Percentiles rank a stretch among this genome's conserved stretches.
phyloP scores from a whole-genome alignment of 1,139 yeast species.

The Pneumocystis canis region DNA sequence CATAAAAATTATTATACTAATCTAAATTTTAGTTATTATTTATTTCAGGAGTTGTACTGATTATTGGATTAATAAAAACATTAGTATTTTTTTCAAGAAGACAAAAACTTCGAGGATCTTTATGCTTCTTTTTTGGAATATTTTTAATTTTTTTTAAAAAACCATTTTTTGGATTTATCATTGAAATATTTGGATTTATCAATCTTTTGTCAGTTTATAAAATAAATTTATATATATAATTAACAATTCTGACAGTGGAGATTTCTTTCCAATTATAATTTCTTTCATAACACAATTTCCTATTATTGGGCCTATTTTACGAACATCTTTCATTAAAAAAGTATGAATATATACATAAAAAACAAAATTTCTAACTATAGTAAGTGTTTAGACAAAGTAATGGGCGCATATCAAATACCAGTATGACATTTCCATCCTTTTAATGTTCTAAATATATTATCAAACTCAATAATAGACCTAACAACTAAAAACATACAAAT shows the following conservation, averaged over 20 bases:
- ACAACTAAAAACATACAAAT: not conserved
- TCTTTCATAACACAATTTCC: slow-evolving; percentile 82
- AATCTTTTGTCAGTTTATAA: slow-evolving; percentile 39
- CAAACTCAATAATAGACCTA: not conserved
- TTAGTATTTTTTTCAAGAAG: slow-evolving; percentile 74
- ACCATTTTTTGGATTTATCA: slow-evolving; percentile 69
- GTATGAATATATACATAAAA: slow-evolving; percentile 19
- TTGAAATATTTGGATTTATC: slow-evolving; percentile 77
- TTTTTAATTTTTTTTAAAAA: slow-evolving; percentile 56
- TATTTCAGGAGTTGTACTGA: slow-evolving; percentile 63
- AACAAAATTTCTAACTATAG: slow-evolving; percentile 2
- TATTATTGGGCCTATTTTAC: slow-evolving; percentile 67
- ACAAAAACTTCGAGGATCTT: slow-evolving; percentile 68
- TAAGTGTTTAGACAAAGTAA: slow-evolving; percentile 6
- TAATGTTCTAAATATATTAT: not conserved
- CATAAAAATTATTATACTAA: not conserved
- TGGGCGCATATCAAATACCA: not conserved
- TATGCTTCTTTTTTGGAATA: slow-evolving; percentile 65
- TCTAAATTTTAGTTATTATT: slow-evolving; percentile 34
- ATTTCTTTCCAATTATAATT: slow-evolving; percentile 79
- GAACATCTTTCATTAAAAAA: slow-evolving; percentile 75
- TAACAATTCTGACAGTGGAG: slow-evolving; percentile 22
- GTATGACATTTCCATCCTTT: not conserved
- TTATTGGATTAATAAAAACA: slow-evolving; percentile 81
- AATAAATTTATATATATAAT: slow-evolving; percentile 30